Evolutionary conservation across 176 grass and related monocot genomes (phyloP), one percentile per base, ranked within the genome.

Genomic region (Guadua angustifolia): DNA sequence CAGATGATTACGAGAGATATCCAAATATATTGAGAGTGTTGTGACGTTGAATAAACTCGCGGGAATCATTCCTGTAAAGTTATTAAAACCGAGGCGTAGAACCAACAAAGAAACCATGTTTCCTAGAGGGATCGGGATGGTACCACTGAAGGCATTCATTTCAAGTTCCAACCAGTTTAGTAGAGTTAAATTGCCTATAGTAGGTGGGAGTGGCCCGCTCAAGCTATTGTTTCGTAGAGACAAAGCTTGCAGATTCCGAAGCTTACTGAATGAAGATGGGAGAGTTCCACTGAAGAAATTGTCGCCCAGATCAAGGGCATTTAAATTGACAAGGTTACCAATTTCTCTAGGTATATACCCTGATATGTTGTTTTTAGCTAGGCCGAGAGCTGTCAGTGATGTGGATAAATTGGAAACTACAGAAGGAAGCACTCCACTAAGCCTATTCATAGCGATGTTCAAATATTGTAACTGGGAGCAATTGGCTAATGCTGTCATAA

Each of bases 251-350:
- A 66, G 32, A 55, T 56, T 87, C 0, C 13, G 29, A 73, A 91
- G 53, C n/a, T 3, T 80, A 55, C 85, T 71, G 15, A 92, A 22
- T 2, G 84, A 79, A 45, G 33, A 76, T 3, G 90, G 90, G 38
- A 92, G 77, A 9, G 39, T 42, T 29, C 87, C 90, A 0, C 32
- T 80, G 21, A 92, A 60, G 12, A 26, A 38, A 43, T 89, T 87
- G 0, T 0, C 1, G 2, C 60, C 46, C 0, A 89, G 29, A 1
- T 43, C 55, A 29, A 92, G 15, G 33, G 9, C 5, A 13, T 52
- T 4, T 17, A 92, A 47, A 24, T 59, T 4, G 0, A 69, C 19
- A 62, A 92, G 33, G 39, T 78, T 89, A 5, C 74, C 80, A 14
- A 92, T 76, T 8, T 21, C n/a, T 32, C 40, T 42, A 24, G 87